phyloP scores from a whole-genome alignment of 2,329 filamentous ascomycete species.

The Colletotrichum phormii region DNA sequence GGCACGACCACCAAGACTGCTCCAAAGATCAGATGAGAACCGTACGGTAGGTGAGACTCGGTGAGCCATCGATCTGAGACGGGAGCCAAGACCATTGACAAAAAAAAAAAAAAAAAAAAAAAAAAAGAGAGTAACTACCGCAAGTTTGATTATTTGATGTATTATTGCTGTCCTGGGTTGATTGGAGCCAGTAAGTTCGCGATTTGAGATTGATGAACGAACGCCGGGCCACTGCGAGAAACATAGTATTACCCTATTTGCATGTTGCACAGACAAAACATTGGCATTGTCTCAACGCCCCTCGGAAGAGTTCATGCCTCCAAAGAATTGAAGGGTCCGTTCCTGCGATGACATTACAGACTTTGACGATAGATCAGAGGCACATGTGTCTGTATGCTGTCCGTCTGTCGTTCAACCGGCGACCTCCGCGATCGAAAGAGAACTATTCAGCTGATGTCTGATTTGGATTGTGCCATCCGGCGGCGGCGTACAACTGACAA shows the following conservation, averaged over 20 bases:
- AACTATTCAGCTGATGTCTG: neutral
- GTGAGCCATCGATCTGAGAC: constrained; percentile 5
- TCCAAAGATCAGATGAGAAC: neutral
- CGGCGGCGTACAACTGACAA: neutral
- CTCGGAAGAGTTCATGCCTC: neutral
- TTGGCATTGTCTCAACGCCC: constrained; percentile 33
- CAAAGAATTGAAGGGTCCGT: constrained; percentile 1
- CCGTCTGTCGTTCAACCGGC: neutral
- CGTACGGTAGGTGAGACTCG: neutral
- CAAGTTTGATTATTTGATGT: neutral
- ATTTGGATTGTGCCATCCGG: neutral
- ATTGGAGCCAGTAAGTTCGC: constrained; percentile 9
- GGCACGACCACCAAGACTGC: neutral
- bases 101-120: too few relatives aligned
- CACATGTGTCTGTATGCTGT: neutral
- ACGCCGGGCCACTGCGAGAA: neutral
- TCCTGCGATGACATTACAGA: neutral
- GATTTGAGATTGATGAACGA: constrained; percentile 22
- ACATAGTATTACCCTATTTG: constrained; percentile 6
- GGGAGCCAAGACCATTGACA: neutral
- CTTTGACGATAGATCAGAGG: neutral
- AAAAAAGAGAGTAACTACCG: too few relatives aligned
- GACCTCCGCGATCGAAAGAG: neutral
- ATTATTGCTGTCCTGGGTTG: neutral
- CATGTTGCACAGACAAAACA: constrained; percentile 24